Conservation (phyloP, 306 rosid genomes). For the Lathyrus oleraceus region DNA sequence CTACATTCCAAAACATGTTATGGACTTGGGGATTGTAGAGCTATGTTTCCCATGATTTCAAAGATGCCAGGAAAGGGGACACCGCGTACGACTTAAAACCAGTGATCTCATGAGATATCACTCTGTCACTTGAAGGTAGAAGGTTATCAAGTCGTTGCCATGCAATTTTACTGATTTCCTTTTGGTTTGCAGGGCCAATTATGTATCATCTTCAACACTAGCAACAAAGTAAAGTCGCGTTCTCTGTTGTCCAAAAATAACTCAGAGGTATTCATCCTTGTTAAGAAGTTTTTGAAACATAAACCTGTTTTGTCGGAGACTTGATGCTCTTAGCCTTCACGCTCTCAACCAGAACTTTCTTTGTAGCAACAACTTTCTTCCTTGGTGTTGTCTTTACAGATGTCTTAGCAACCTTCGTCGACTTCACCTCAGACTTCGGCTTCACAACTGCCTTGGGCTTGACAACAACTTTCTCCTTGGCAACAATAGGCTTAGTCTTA, state of each 20-base stretch:
- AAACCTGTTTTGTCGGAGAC: constrained; percentile 99
- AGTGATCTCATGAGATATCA: constrained; percentile 88
- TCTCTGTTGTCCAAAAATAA: constrained; percentile 86
- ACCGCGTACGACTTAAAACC: constrained; percentile 99
- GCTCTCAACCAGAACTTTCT: too few species aligned
- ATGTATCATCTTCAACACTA: constrained; percentile 85
- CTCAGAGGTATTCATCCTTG: constrained; percentile 75
- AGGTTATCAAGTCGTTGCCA: constrained; percentile 96
- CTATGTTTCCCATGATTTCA: constrained; percentile 82
- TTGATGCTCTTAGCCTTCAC: too few species aligned
- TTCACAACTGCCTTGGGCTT: too few species aligned
- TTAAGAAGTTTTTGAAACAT: constrained; percentile 68
- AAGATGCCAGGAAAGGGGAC: constrained; percentile 79
- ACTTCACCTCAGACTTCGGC: too few species aligned
- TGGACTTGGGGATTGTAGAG: too few species aligned
- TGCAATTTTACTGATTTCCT: constrained; percentile 98
- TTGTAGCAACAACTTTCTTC: too few species aligned
- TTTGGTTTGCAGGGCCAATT: constrained; percentile 94
- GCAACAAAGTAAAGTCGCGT: constrained; percentile 89
- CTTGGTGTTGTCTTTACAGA: too few species aligned
- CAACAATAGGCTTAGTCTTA: too few species aligned
- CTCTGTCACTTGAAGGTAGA: constrained; percentile 73
- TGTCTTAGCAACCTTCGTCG: too few species aligned
- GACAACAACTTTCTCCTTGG: too few species aligned
- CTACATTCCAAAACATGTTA: too few species aligned